These are phyloP conservation scores for Cyclotella sp. DNA, from an alignment of 108 stramenopile species.

Conservation along the genomic window DNA sequence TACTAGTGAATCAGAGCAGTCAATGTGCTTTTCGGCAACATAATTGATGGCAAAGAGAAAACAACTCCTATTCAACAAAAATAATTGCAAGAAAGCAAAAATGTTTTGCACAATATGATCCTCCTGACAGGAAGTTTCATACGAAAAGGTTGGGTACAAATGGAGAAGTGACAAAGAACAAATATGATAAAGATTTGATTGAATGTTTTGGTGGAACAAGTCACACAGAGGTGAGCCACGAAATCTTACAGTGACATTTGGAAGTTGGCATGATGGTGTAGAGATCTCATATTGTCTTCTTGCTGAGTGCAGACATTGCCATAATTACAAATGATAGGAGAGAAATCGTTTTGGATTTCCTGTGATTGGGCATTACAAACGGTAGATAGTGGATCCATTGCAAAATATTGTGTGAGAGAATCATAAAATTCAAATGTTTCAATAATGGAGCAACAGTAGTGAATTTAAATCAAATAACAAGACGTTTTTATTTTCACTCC, in stretches of 20 bases:
- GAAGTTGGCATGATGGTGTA: slow-evolving; percentile 35
- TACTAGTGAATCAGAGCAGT: slow-evolving; percentile 54
- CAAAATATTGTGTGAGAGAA: slow-evolving; percentile 37
- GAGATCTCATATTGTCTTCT: slow-evolving; percentile 26
- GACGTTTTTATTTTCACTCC: slow-evolving; percentile 24
- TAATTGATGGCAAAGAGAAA: slow-evolving; percentile 29
- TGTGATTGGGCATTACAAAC: slow-evolving; percentile 33
- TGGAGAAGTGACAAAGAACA: slow-evolving; percentile 26
- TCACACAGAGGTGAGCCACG: slow-evolving; percentile 32
- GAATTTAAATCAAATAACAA: slow-evolving; percentile 32
- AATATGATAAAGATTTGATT: slow-evolving; percentile 30
- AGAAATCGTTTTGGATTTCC: slow-evolving; percentile 24
- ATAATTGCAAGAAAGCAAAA: slow-evolving; percentile 50
- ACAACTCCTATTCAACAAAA: slow-evolving; percentile 35
- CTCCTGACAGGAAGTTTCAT: slow-evolving; percentile 36
- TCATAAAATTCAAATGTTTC: slow-evolving; percentile 25
- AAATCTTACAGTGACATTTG: slow-evolving; percentile 28
- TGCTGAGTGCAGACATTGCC: slow-evolving; percentile 24
- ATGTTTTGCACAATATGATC: slow-evolving; percentile 47
- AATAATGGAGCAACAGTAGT: slow-evolving; percentile 41
- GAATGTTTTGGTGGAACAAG: slow-evolving; percentile 38
- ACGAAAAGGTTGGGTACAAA: slow-evolving; percentile 3
- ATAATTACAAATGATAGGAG: slow-evolving; percentile 34
- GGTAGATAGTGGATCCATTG: slow-evolving; percentile 31
- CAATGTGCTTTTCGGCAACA: slow-evolving; percentile 22